Conservation (phyloP, 495 filamentous ascomycete species). For the Aspergillus baeticus region DNA sequence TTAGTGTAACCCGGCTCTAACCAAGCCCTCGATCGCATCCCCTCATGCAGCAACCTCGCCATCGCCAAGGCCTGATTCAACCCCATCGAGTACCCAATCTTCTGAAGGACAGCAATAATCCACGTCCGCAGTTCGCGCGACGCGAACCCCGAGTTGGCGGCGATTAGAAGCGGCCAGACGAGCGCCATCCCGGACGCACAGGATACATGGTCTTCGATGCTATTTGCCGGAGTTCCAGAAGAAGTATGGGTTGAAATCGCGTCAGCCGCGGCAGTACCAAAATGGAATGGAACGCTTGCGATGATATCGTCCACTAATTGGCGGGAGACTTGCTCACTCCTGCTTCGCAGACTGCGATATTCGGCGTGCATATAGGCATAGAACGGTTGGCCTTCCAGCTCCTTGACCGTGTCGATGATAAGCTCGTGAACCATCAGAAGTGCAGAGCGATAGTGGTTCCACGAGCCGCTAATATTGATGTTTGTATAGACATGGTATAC, state of each 20-base stretch:
- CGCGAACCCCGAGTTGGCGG: constrained; percentile 11
- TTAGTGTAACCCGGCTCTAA: too few relatives aligned
- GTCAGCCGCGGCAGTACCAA: constrained; percentile 18
- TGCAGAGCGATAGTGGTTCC: constrained; percentile 59
- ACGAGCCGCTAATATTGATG: constrained; percentile 51
- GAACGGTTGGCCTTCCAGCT: background rate
- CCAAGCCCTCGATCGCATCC: constrained; percentile 1
- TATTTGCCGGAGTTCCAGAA: too few relatives aligned
- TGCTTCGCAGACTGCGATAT: background rate
- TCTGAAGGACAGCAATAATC: constrained; percentile 11
- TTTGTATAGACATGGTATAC: constrained; percentile 53
- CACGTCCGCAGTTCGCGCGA: constrained; percentile 7
- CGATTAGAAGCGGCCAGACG: constrained; percentile 29
- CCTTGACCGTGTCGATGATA: constrained; percentile 10
- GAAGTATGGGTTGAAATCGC: too few relatives aligned
- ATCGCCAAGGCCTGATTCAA: constrained; percentile 19
- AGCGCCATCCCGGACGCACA: background rate
- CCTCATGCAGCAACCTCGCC: constrained; percentile 11
- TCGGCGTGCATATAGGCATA: background rate
- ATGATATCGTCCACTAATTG: constrained; percentile 33
- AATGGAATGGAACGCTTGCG: constrained; percentile 29
- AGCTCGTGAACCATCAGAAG: constrained; percentile 44
- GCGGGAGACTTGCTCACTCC: constrained; percentile 20
- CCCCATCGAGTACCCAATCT: constrained; percentile 18
- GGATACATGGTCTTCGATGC: constrained; percentile 4